Evolutionary conservation across 2,329 filamentous ascomycete genomes (phyloP).

Genomic region (Sclerotinia glacialis): DNA sequence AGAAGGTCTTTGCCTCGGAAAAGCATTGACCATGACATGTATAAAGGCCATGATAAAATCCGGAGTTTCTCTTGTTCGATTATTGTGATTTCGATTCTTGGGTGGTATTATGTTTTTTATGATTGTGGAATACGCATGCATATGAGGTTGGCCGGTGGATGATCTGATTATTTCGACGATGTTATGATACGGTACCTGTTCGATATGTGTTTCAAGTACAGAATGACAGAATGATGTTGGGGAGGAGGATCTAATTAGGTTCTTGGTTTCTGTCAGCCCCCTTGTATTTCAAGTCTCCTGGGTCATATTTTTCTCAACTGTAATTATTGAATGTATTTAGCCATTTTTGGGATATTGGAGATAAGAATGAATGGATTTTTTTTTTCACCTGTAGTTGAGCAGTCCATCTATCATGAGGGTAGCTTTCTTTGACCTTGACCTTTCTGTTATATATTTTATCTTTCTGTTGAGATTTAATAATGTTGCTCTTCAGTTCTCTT

Average conservation of each 20-base stretch:
- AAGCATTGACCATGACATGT: conserved; percentile 5
- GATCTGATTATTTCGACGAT: conserved; percentile 6
- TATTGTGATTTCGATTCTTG: conserved; percentile 15
- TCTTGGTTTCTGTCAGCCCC: conserved; percentile 1
- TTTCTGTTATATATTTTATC: not conserved
- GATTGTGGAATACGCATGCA: conserved; percentile 9
- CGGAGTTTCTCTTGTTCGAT: conserved; percentile 14
- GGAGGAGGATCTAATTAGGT: conserved; percentile 6
- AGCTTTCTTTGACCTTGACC: not conserved
- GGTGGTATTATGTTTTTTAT: conserved; percentile 18
- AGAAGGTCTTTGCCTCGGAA: conserved; percentile 23
- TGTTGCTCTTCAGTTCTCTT: not conserved
- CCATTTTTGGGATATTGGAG: conserved; percentile 4
- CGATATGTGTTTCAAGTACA: conserved; percentile 8
- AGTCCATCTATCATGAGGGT: not conserved
- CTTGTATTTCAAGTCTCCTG: conserved; percentile 18
- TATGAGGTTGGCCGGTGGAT: not conserved
- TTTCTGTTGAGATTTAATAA: not conserved
- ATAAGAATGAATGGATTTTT: conserved; percentile 1
- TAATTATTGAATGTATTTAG: conserved; percentile 20
- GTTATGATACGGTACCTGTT: conserved; percentile 15
- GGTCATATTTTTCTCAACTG: not conserved
- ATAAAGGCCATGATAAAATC: conserved; percentile 10
- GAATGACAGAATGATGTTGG: not conserved
- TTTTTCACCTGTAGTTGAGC: not conserved